Evolutionary conservation across 164 flowering plant genomes (phyloP).

Genomic region (Kalanchoe fedtschenkoi): DNA sequence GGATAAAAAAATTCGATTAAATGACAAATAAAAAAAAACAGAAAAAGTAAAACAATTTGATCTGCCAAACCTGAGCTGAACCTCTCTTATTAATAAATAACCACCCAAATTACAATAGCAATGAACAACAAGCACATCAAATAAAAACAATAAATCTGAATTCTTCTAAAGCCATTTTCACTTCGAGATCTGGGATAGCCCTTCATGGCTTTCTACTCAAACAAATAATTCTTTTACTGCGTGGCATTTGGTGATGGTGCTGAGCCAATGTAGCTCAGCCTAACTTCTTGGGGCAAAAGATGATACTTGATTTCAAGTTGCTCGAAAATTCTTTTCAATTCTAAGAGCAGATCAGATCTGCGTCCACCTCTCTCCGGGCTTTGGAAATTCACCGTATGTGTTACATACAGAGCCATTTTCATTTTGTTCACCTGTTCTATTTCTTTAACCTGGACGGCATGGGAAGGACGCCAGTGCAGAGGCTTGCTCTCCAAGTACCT

Average conservation of each 20-base stretch:
- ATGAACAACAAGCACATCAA: not conserved
- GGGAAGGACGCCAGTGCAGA: slow-evolving; percentile 54
- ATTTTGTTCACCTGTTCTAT: slow-evolving; percentile 71
- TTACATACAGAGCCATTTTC: slow-evolving; percentile 52
- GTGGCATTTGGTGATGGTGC: slow-evolving; percentile 11
- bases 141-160: not conserved
- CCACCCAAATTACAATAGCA: too few species aligned
- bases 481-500: slow-evolving; percentile 78
- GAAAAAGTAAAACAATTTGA: too few species aligned
- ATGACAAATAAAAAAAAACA: too few species aligned
- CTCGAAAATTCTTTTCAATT: slow-evolving; percentile 67
- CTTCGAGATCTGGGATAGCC: not conserved
- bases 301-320: slow-evolving; percentile 52
- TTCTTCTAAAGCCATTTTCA: not conserved
- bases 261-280: slow-evolving; percentile 27
- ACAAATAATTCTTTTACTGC: not conserved
- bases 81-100: too few species aligned
- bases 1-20: too few species aligned
- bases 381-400: slow-evolving; percentile 78
- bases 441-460: slow-evolving; percentile 50
- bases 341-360: slow-evolving; percentile 50
- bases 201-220: not conserved
- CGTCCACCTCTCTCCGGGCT: slow-evolving; percentile 49
- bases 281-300: slow-evolving; percentile 79
- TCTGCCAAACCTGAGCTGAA: too few species aligned